Evolutionary conservation across 2,329 filamentous ascomycete species (phyloP), one percentile per base, ranked within the genome.

Genomic region (Nemania diffusa): DNA sequence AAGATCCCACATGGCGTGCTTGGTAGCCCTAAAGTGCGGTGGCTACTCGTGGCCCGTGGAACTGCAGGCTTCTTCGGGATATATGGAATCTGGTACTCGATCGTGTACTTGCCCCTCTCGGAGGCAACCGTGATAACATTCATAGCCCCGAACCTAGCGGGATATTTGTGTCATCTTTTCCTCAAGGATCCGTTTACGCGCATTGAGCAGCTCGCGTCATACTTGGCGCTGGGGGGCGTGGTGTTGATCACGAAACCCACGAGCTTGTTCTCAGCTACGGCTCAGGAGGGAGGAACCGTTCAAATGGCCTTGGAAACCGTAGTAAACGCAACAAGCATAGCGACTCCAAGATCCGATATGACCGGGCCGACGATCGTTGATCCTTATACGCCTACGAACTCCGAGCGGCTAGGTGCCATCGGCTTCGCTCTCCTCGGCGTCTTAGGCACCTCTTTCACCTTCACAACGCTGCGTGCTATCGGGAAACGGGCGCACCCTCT

Each of bases 121-220:
- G 94, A 97, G 77, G 93, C 94, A 1, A 96, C 92, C 0, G 94
- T 97, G 37, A 91, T 97, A 60, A 96, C 93, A 8, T 97, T 97
- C 76, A 84, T 97, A 5, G 88, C 91, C 0, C 94, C 94, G 0
- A 91, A 90, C 15, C 84, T 97, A 5, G 88, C 92, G 22, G 93
- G 92, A 64, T 93, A 94, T 81, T 86, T 91, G 20, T 97, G 93
- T 77, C 93, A 91, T 40, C 82, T 94, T 62, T 80, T 94, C 42
- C 80, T 90, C 20, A 87, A 89, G 58, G 93, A 97, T 73, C 91
- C 91, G 0, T 97, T 95, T 76, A 93, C 92, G 1, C 84, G 88
- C 26, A 87, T 87, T 46, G 93, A 97, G 77, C 91, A 93, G 77
- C 83, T 95, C 2, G 93, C 91, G 0, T 92, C 89, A 0, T 77